phyloP scores from a whole-genome alignment of 371 early-diverging fungal species.

The Batrachochytrium dendrobatidis region DNA sequence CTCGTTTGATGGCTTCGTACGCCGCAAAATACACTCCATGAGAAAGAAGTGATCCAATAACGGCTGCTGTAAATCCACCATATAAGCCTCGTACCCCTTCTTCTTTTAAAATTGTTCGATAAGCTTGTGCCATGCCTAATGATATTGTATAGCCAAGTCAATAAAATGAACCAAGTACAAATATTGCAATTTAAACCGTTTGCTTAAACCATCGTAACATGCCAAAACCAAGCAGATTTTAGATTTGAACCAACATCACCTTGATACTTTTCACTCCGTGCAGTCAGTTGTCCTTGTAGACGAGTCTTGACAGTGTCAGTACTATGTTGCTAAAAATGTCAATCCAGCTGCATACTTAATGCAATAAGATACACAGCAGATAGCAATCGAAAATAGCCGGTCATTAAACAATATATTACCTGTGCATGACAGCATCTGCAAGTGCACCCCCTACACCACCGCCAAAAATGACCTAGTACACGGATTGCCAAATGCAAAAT shows the following conservation, averaged over 20 bases:
- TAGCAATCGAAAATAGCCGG: constrained; percentile 1
- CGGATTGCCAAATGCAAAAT: too few relatives aligned
- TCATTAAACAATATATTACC: constrained; percentile 30
- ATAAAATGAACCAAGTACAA: constrained; percentile 21
- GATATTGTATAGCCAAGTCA: neutral
- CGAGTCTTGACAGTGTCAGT: constrained; percentile 70
- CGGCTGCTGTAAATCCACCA: constrained; percentile 66
- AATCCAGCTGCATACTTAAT: too few relatives aligned
- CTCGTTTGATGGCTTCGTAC: constrained; percentile 66
- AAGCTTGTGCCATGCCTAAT: constrained; percentile 52
- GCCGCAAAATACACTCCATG: constrained; percentile 67
- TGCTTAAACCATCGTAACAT: neutral
- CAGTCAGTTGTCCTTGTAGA: neutral
- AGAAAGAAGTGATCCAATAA: constrained; percentile 63
- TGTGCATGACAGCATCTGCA: constrained; percentile 69
- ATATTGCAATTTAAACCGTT: neutral
- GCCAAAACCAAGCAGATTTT: constrained; percentile 38
- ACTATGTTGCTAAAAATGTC: constrained; percentile 5
- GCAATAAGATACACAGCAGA: constrained; percentile 44
- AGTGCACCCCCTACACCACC: constrained; percentile 65
- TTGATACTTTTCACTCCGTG: neutral
- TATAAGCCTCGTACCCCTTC: constrained; percentile 68
- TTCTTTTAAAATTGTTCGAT: constrained; percentile 53
- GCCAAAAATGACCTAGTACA: constrained; percentile 57
- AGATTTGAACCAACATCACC: constrained; percentile 15